Conservation (phyloP, 768 basidiomycete species). For the Leccinum truebloodii region DNA sequence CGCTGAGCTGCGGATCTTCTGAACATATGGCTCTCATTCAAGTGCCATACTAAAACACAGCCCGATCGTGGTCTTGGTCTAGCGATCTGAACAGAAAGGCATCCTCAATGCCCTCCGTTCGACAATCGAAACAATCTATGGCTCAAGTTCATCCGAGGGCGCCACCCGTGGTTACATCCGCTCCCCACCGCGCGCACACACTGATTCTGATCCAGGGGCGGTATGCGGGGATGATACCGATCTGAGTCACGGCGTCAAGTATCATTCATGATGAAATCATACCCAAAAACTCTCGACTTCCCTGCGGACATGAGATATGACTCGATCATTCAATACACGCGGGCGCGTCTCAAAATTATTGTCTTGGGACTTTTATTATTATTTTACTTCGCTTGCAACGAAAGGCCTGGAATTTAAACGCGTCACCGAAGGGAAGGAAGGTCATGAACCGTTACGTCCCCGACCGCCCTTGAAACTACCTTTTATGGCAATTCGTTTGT, state of each 20-base stretch:
- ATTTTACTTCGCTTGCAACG: slow-evolving; percentile 29
- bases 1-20: slow-evolving; percentile 13
- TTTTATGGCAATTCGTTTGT: slow-evolving; percentile 39
- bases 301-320: slow-evolving; percentile 25
- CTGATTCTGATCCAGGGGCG: slow-evolving; percentile 10
- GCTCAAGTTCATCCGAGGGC: slow-evolving; percentile 20
- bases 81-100: slow-evolving; percentile 3
- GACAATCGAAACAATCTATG: slow-evolving; percentile 4
- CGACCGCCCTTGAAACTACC: slow-evolving; percentile 39
- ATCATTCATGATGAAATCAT: slow-evolving; percentile 11
- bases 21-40: slow-evolving; percentile 18
- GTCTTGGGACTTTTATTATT: slow-evolving; percentile 15
- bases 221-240: slow-evolving; percentile 15
- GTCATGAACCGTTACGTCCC: slow-evolving; percentile 33
- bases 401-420: slow-evolving; percentile 27
- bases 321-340: neutral
- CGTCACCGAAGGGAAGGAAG: slow-evolving; percentile 29
- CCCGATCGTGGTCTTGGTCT: slow-evolving; percentile 19
- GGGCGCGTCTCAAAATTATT: slow-evolving; percentile 15
- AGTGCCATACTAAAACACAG: slow-evolving; percentile 8
- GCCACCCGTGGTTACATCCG: slow-evolving; percentile 26
- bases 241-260: slow-evolving; percentile 11
- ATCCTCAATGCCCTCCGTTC: slow-evolving; percentile 12
- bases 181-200: slow-evolving; percentile 5
- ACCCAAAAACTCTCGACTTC: slow-evolving; percentile 9